phyloP scores from a whole-genome alignment of 1,284 basidiomycete species.

The Laetiporus sulphureus region DNA sequence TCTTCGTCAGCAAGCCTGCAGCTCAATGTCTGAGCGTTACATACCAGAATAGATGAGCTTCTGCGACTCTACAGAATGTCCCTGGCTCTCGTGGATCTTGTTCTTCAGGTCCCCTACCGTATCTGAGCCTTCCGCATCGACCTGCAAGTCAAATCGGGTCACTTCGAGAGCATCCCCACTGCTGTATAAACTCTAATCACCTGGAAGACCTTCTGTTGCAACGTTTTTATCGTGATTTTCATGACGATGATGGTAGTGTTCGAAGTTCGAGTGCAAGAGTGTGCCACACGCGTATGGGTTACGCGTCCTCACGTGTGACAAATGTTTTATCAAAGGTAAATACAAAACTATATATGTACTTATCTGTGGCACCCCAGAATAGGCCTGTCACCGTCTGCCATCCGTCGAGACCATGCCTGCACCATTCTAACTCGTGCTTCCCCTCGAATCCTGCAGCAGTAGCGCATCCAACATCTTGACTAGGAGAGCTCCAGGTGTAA shows the following conservation, averaged over 20 bases:
- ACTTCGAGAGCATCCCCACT: background rate
- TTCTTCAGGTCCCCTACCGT: constrained; percentile 80
- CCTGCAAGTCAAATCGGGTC: constrained; percentile 33
- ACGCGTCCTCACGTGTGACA: constrained; percentile 10
- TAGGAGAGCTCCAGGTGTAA: too few relatives aligned
- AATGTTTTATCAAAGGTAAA: too few relatives aligned
- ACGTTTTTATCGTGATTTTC: constrained; percentile 92
- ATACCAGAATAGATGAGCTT: constrained; percentile 95
- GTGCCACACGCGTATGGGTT: constrained; percentile 9
- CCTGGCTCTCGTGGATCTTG: constrained; percentile 78
- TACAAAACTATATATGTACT: too few relatives aligned
- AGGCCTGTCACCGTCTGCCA: too few relatives aligned
- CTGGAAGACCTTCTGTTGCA: constrained; percentile 84
- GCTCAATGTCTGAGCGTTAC: background rate
- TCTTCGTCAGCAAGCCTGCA: background rate
- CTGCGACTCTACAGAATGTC: constrained; percentile 68
- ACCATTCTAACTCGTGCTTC: too few relatives aligned
- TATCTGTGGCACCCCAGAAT: too few relatives aligned
- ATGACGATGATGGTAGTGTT: constrained; percentile 39
- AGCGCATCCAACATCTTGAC: too few relatives aligned
- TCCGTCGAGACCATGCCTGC: too few relatives aligned
- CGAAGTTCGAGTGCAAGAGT: constrained; percentile 11
- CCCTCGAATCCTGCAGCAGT: too few relatives aligned
- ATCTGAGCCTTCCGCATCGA: constrained; percentile 76
- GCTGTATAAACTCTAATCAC: constrained; percentile 27